Evolutionary conservation across 345 rosid genomes (phyloP).

Genomic region (Heritiera littoralis): DNA sequence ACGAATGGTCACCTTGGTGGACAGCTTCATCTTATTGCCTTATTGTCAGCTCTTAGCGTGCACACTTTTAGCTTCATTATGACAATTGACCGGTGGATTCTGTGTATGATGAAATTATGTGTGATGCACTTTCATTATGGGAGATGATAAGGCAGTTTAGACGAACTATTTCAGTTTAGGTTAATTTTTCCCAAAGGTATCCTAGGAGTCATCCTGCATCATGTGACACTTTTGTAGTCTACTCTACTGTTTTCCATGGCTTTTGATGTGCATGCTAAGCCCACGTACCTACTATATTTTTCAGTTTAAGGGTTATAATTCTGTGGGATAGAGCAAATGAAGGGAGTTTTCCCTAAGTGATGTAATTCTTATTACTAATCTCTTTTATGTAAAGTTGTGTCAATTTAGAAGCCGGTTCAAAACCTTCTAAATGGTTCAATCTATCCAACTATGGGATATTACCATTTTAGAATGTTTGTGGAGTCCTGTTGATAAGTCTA

Average conservation of each 20-base stretch:
- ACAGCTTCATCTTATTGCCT: constrained; percentile 22
- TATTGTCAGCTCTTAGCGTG: constrained; percentile 2
- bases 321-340: constrained; percentile 18
- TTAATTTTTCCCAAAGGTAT: constrained; percentile 31
- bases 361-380: constrained; percentile 14
- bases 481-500: constrained; percentile 19
- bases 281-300: constrained; percentile 35
- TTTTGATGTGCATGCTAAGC: constrained; percentile 36
- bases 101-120: constrained; percentile 10
- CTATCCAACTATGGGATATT: constrained; percentile 4
- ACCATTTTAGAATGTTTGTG: neutral
- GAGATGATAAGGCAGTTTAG: constrained; percentile 1
- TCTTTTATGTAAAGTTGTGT: neutral
- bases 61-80: constrained; percentile 17
- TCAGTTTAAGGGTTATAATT: constrained; percentile 24
- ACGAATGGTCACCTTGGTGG: constrained; percentile 31
- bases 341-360: constrained; percentile 14
- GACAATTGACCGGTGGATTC: neutral
- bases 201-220: constrained; percentile 35
- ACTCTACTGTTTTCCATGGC: constrained; percentile 30
- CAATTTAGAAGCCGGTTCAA: neutral
- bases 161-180: constrained; percentile 17
- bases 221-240: constrained; percentile 35
- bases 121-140: constrained; percentile 1
- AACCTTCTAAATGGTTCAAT: constrained; percentile 12